Evolutionary conservation across 805 yeast genomes (phyloP).

Genomic region (Blastobotrys parvus): DNA sequence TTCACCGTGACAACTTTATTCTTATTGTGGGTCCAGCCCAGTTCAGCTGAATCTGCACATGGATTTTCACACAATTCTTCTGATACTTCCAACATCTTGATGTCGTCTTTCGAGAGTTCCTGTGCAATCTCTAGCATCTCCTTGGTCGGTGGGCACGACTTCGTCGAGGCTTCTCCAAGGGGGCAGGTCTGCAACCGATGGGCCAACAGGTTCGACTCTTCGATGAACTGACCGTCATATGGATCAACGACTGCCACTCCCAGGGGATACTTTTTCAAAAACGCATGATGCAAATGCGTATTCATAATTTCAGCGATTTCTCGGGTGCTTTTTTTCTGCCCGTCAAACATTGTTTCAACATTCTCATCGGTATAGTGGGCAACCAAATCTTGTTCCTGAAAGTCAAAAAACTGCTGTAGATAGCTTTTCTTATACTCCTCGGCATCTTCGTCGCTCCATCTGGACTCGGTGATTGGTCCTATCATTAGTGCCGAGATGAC

Average conservation of each 20-base stretch:
- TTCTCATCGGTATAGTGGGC: constrained; percentile 19
- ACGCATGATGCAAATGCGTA: constrained; percentile 22
- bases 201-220: constrained; percentile 2
- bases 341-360: constrained; percentile 10
- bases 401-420: constrained; percentile 7
- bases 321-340: constrained; percentile 3
- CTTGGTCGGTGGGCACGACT: constrained; percentile 21
- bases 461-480: constrained; percentile 1
- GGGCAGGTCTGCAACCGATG: background rate
- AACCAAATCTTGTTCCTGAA: constrained; percentile 8
- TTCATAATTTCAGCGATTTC: constrained; percentile 21
- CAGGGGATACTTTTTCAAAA: constrained; percentile 14
- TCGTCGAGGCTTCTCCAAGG: constrained; percentile 2
- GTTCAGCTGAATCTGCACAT: constrained; percentile 10
- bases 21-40: too few relatives aligned
- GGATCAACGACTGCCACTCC: constrained; percentile 20
- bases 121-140: background rate
- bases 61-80: constrained; percentile 12
- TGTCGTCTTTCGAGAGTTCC: background rate
- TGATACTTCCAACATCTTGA: background rate
- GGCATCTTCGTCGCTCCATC: background rate
- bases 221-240: constrained; percentile 6
- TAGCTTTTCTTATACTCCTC: background rate
- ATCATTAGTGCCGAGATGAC: constrained; percentile 6
- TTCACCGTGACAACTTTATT: background rate